Conservation (phyloP, 345 rosid species). For the Pelargonium nanum region DNA sequence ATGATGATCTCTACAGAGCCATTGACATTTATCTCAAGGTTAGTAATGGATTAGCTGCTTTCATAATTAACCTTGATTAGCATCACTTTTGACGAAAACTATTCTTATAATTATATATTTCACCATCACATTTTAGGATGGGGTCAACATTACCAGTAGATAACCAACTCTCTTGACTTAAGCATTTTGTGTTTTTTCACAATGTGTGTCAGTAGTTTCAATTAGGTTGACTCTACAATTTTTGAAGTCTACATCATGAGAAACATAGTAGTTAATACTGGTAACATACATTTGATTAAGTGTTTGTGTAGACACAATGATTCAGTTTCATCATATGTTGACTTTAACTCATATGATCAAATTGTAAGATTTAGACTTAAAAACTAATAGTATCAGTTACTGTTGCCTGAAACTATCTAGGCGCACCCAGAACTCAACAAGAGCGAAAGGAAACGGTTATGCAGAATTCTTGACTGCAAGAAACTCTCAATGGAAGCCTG, state of each 20-base stretch:
- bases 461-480: slow-evolving; percentile 83
- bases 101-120: slow-evolving; percentile 10
- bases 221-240: slow-evolving; percentile 22
- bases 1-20: slow-evolving; percentile 89
- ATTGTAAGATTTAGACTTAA: not conserved
- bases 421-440: slow-evolving; percentile 75
- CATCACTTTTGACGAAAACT: slow-evolving; percentile 7
- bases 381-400: not conserved
- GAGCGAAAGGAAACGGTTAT: slow-evolving; percentile 72
- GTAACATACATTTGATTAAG: too few relatives aligned
- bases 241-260: too few relatives aligned
- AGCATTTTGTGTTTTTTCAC: slow-evolving; percentile 10
- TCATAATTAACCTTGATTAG: not conserved
- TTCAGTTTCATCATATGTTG: too few relatives aligned
- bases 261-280: not conserved
- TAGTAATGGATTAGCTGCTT: slow-evolving; percentile 9
- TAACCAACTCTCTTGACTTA: slow-evolving; percentile 52
- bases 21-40: slow-evolving; percentile 98
- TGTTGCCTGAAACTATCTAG: slow-evolving; percentile 19
- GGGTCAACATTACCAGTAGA: slow-evolving; percentile 27
- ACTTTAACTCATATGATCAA: not conserved
- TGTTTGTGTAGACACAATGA: too few relatives aligned
- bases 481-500: slow-evolving; percentile 90
- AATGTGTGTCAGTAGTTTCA: slow-evolving; percentile 17
- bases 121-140: slow-evolving; percentile 18